Conservation (phyloP, 306 rosid species). For the Cucumis hystrix region DNA sequence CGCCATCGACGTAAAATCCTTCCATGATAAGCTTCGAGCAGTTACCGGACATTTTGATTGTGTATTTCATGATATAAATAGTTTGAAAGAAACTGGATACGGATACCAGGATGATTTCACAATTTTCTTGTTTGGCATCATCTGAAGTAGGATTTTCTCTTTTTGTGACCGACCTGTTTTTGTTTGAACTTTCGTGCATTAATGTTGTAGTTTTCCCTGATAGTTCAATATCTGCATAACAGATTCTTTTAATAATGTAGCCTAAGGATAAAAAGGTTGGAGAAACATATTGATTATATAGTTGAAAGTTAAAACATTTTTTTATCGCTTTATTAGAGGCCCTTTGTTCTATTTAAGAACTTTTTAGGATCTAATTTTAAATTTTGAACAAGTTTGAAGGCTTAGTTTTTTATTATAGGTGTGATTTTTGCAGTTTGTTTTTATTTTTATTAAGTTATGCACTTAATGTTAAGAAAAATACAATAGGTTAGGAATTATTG, state of each 20-base stretch:
- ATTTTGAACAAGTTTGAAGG: too few relatives aligned
- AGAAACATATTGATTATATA: neutral
- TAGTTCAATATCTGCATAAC: neutral
- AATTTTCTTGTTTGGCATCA: neutral
- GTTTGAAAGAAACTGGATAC: neutral
- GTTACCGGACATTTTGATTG: too few relatives aligned
- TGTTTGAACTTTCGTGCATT: neutral
- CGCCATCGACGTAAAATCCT: constrained; percentile 70
- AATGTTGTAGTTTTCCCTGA: neutral
- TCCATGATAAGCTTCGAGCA: constrained; percentile 24
- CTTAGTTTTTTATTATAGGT: too few relatives aligned
- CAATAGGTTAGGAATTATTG: too few relatives aligned
- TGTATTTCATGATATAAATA: neutral
- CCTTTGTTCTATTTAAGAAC: neutral
- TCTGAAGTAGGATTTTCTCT: neutral
- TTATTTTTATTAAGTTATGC: too few relatives aligned
- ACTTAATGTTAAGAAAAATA: too few relatives aligned
- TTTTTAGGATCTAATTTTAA: neutral
- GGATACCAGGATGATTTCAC: neutral
- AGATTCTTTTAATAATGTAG: neutral
- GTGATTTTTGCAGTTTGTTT: too few relatives aligned
- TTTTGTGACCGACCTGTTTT: constrained; percentile 1
- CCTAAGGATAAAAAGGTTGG: neutral
- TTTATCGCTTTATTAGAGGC: neutral
- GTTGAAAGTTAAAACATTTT: neutral